Evolutionary conservation across 2,329 filamentous ascomycete species (phyloP).

Genomic region (Setomelanomma holmii): DNA sequence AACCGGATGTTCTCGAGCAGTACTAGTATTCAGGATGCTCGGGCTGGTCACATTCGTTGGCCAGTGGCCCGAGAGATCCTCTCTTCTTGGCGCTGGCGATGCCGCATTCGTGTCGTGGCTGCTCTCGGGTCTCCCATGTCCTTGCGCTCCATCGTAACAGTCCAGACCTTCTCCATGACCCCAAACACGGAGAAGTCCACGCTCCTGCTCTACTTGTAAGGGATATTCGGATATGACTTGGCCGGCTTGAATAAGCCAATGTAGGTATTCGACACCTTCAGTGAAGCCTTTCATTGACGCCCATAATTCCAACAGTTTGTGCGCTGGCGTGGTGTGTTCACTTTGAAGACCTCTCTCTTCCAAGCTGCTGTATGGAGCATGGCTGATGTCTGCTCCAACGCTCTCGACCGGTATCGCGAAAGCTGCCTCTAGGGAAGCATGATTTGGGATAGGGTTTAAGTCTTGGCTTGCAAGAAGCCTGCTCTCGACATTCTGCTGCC

Average conservation of each 20-base stretch:
- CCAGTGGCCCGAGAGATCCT: slow-evolving; percentile 58
- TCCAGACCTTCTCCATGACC: slow-evolving; percentile 79
- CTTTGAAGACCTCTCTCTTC: slow-evolving; percentile 66
- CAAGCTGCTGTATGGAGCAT: slow-evolving; percentile 13
- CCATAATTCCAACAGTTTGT: slow-evolving; percentile 75
- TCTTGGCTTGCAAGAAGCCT: slow-evolving; percentile 27
- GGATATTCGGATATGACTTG: slow-evolving; percentile 68
- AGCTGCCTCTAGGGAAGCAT: slow-evolving; percentile 39
- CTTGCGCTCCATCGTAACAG: slow-evolving; percentile 57
- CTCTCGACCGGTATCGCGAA: slow-evolving; percentile 44
- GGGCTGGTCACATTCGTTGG: slow-evolving; percentile 51
- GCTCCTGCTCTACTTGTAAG: slow-evolving; percentile 74
- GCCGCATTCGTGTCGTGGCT: slow-evolving; percentile 49
- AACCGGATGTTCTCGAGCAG: slow-evolving; percentile 43
- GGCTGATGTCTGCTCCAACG: slow-evolving; percentile 35
- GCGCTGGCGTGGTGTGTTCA: slow-evolving; percentile 90
- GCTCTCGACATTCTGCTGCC: slow-evolving; percentile 42
- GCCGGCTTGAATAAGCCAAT: slow-evolving; percentile 75
- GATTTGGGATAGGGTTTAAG: slow-evolving; percentile 26
- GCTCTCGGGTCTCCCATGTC: slow-evolving; percentile 41
- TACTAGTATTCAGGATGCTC: slow-evolving; percentile 25
- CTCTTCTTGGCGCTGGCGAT: slow-evolving; percentile 52
- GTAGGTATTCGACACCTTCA: slow-evolving; percentile 51
- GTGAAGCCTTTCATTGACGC: slow-evolving; percentile 63
- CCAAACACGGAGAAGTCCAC: slow-evolving; percentile 77